phyloP scores from a whole-genome alignment of 2,329 filamentous ascomycete species.

The Fusarium circinatum region DNA sequence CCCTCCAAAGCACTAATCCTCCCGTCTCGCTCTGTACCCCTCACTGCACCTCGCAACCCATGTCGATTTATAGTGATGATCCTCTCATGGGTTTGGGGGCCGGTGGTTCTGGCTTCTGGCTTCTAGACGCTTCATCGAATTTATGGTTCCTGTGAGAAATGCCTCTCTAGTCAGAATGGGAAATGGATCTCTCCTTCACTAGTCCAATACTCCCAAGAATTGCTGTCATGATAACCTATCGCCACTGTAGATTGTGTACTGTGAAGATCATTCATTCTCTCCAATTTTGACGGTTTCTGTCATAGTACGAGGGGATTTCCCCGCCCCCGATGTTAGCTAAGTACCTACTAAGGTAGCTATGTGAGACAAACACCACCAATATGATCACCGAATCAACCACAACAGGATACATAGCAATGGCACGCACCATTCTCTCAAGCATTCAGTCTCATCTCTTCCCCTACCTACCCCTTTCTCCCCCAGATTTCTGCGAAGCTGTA shows the following conservation, averaged over 20 bases:
- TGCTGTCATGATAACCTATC: conserved; percentile 9
- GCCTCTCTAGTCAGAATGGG: not conserved
- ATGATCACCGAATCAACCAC: not conserved
- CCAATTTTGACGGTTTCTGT: conserved; percentile 4
- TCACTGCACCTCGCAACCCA: conserved; percentile 1
- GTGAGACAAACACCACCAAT: not conserved
- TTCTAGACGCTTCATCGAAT: not conserved
- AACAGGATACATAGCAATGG: not conserved
- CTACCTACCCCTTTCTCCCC: not conserved
- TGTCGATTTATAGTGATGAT: not conserved
- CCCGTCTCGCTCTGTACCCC: not conserved
- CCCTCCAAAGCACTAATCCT: conserved; percentile 18
- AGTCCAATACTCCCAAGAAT: not conserved
- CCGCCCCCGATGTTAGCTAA: conserved; percentile 9
- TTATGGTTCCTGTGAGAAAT: not conserved
- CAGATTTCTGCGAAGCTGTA: conserved; percentile 11
- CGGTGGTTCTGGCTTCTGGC: conserved; percentile 2
- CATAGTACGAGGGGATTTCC: conserved; percentile 4
- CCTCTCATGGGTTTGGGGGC: conserved; percentile 28
- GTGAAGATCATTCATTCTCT: not conserved
- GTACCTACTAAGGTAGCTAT: not conserved
- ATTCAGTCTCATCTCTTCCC: not conserved
- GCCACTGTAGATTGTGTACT: not conserved
- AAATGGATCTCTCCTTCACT: not conserved
- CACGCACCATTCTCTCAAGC: not conserved